Percentiles rank a stretch among this genome's conserved stretches.
Conservation (phyloP, 1,284 basidiomycete species). For the Sporisorium exsertum region DNA sequence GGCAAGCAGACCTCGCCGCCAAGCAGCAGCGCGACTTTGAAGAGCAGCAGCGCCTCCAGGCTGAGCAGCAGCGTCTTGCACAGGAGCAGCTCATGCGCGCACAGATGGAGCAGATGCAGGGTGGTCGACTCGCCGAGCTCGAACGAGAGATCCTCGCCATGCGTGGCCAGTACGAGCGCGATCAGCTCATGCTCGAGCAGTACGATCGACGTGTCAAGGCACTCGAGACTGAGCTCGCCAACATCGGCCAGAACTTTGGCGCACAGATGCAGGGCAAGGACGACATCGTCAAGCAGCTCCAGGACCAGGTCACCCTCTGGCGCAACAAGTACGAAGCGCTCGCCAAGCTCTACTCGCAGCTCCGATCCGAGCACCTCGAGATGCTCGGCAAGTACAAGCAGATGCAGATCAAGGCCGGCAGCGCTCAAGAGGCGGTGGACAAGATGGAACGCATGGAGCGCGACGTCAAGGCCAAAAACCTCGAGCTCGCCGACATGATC, state of each 20-base stretch:
- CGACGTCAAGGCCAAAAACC: conserved; percentile 96
- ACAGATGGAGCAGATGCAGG: conserved; percentile 77
- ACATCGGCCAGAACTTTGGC: conserved; percentile 82
- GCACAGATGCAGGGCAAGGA: conserved; percentile 93
- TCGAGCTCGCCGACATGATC: conserved; percentile 99
- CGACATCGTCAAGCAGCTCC: conserved; percentile 92
- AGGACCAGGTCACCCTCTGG: conserved; percentile 97
- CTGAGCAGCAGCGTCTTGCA: conserved; percentile 86
- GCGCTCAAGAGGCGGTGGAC: conserved; percentile 98
- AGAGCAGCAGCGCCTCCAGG: conserved; percentile 86
- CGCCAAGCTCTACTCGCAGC: conserved; percentile 97
- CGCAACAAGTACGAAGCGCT: conserved; percentile 98
- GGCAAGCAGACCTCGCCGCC: conserved; percentile 80
- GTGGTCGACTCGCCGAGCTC: conserved; percentile 77
- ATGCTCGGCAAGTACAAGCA: conserved; percentile 97
- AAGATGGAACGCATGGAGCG: conserved; percentile 99
- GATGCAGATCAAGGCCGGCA: conserved; percentile 97
- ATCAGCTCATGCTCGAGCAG: conserved; percentile 97
- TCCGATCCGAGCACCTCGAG: conserved; percentile 96
- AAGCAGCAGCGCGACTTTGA: conserved; percentile 91
- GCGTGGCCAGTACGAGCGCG: conserved; percentile 96
- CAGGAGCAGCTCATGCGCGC: conserved; percentile 84
- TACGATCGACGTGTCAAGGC: conserved; percentile 97
- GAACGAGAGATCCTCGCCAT: conserved; percentile 91
- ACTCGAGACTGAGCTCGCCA: conserved; percentile 88